These are phyloP conservation scores for Adenanthera pavonina DNA, from an alignment of 306 rosid genomes.

Conservation along the genomic window DNA sequence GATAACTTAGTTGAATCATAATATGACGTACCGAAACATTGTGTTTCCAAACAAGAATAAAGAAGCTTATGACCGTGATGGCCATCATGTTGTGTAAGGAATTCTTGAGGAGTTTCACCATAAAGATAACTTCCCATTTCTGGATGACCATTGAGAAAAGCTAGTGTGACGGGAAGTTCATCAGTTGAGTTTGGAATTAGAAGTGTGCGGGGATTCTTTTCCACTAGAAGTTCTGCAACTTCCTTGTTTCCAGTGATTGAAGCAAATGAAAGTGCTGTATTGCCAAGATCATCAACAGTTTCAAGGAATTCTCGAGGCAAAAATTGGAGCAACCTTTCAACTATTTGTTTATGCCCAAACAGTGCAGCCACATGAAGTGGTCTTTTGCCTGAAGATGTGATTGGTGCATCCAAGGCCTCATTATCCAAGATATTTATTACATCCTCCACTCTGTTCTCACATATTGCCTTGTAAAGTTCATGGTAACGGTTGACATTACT, in stretches of 20 bases:
- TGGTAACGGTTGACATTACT: too few relatives aligned
- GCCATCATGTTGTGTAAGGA: neutral
- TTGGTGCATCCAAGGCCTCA: too few relatives aligned
- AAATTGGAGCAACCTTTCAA: neutral
- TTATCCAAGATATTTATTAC: too few relatives aligned
- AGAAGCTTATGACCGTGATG: neutral
- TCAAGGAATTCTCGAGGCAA: neutral
- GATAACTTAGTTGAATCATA: too few relatives aligned
- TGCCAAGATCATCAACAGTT: neutral
- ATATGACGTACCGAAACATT: neutral
- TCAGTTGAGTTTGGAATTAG: accelerated
- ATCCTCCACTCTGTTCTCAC: neutral
- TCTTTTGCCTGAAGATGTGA: accelerated
- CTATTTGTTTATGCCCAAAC: neutral
- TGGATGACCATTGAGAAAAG: neutral
- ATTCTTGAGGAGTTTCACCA: neutral
- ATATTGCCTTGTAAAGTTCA: neutral
- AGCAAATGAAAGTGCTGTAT: neutral
- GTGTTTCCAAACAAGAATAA: neutral
- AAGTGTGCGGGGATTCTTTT: neutral
- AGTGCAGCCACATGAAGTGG: neutral
- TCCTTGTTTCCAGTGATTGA: neutral
- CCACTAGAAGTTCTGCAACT: neutral
- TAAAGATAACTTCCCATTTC: neutral
- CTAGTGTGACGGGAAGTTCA: neutral